A percentile compares a stretch with the other conserved stretches of the same genome.
Evolutionary conservation across 768 basidiomycete genomes (phyloP).

Genomic region (Tricholoma sp.): DNA sequence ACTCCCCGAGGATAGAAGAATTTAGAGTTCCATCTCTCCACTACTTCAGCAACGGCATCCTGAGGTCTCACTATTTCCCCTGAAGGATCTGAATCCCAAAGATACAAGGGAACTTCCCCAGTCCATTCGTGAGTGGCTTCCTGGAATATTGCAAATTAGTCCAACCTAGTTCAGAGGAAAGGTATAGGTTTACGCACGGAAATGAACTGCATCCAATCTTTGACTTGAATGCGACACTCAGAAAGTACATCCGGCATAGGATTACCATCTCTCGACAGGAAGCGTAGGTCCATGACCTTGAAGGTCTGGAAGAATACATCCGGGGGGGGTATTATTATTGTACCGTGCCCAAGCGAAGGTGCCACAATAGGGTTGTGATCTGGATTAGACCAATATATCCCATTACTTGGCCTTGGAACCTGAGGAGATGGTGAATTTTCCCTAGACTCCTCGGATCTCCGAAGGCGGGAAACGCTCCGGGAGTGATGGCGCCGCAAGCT

Average conservation of each 20-base stretch:
- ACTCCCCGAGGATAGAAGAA: constrained; percentile 14
- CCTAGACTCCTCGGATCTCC: background rate
- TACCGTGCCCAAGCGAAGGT: background rate
- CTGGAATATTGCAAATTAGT: constrained; percentile 6
- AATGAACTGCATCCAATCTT: constrained; percentile 18
- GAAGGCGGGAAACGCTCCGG: background rate
- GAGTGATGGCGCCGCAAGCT: background rate
- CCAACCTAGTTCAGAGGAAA: background rate
- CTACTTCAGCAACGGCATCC: constrained; percentile 13
- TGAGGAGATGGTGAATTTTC: background rate
- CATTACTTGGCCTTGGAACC: background rate
- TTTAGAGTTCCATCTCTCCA: constrained; percentile 15
- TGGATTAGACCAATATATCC: background rate
- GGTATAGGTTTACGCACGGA: constrained; percentile 7
- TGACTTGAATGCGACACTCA: constrained; percentile 7
- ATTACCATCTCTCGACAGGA: constrained; percentile 5
- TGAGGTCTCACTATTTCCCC: constrained; percentile 16
- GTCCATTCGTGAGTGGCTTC: constrained; percentile 16
- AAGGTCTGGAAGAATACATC: constrained; percentile 2
- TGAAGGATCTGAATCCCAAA: background rate
- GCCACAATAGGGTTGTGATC: background rate
- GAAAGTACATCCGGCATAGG: constrained; percentile 11
- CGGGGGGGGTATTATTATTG: background rate
- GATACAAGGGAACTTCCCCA: background rate
- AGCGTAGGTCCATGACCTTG: constrained; percentile 19